Evolutionary conservation across 2,329 filamentous ascomycete species (phyloP), one percentile per base, ranked within the genome.

Genomic region (Epichloe coenophiala): DNA sequence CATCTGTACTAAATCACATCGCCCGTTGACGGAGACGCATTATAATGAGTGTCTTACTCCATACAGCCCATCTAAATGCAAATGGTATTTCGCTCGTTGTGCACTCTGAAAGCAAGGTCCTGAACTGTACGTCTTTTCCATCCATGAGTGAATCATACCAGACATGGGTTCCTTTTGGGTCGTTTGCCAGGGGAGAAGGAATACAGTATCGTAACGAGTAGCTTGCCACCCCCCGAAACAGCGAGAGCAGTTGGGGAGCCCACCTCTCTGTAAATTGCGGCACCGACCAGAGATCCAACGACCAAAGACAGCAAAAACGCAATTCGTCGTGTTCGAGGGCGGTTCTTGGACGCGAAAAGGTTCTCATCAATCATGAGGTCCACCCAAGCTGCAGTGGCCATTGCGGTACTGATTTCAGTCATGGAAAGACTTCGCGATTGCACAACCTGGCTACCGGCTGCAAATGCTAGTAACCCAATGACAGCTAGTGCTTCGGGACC

Each of bases 361-460:
- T 66, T 65, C 33, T 68, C 68, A 59, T 83, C 79, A 49, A 80
- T 75, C 48, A 80, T 61, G 50, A 81, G 59, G 57, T 83, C 78
- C 1, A 83, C 68, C 71, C 76, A 82, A 1, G 79, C 78, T 0
- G 79, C 77, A 5, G 79, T 83, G 0, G 77, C 78, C 77, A 82
- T 82, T 27, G 79, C 78, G 0, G 80, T 83, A 52, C 71, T 79
- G 57, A 83, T 81, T 60, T 83, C 79, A 0, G 75, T 75, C 64
- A 81, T 74, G 44, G 68, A 64, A 50, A 83, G 60, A 39, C 72
- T 70, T 23, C 78, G 68, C 2, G 71, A 71, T 65, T 77, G 72
- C 3, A 79, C 77, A 0, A 83, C 77, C 59, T 83, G 79, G 45
- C 71, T 75, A 0, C 79, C 78, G 0, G 76, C 70, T 0, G 77